Conservation (phyloP, 768 basidiomycete genomes). For the Cubamyces lactineus region DNA sequence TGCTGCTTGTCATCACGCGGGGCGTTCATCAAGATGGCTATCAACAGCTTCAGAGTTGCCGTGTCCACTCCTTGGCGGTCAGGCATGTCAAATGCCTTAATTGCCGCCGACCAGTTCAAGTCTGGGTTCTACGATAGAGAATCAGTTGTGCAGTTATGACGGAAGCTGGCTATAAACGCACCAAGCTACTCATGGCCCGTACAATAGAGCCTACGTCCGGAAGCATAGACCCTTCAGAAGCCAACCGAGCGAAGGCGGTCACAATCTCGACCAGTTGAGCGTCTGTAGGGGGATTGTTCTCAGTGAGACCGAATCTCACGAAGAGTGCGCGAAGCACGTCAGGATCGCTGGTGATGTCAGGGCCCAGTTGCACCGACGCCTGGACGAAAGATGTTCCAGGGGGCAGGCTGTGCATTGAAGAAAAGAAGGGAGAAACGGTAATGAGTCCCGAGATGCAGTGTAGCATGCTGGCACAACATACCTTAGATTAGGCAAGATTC, state of each 20-base stretch:
- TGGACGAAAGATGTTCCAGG: conserved; percentile 73
- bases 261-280: conserved; percentile 72
- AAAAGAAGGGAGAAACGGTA: too few species aligned
- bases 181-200: conserved; percentile 72
- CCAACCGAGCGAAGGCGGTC: conserved; percentile 64
- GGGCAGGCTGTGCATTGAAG: conserved; percentile 52
- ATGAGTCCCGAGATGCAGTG: too few species aligned
- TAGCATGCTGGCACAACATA: conserved; percentile 36
- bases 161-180: conserved; percentile 44
- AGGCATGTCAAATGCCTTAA: conserved; percentile 84
- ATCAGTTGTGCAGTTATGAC: conserved; percentile 11
- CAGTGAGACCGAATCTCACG: conserved; percentile 75
- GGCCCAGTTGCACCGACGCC: conserved; percentile 74
- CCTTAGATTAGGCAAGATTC: conserved; percentile 77
- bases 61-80: conserved; percentile 88
- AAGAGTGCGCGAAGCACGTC: conserved; percentile 73
- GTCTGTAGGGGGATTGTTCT: conserved; percentile 71
- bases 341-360: conserved; percentile 75
- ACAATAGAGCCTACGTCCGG: conserved; percentile 79
- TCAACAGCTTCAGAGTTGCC: conserved; percentile 84
- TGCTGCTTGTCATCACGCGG: conserved; percentile 77
- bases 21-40: conserved; percentile 83
- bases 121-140: conserved; percentile 52
- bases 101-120: conserved; percentile 80
- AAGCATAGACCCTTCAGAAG: conserved; percentile 70